Evolutionary conservation across 139 green algal species (phyloP).

Genomic region (Tetraselmis chui): DNA sequence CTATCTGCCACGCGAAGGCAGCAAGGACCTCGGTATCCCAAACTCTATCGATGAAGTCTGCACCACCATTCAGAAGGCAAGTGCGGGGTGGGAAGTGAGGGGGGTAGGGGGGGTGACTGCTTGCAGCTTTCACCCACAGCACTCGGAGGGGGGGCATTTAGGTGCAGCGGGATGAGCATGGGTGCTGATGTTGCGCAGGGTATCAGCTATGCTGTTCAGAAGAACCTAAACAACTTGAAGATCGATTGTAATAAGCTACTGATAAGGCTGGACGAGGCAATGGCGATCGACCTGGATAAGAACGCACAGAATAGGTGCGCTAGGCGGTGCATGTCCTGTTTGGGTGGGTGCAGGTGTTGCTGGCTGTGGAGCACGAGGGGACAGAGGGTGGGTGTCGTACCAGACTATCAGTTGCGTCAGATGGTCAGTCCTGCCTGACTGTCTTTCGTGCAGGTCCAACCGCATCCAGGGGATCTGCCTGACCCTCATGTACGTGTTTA

Average conservation of each 20-base stretch:
- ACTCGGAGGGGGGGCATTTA: too few species aligned
- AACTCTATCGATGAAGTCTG: conserved; percentile 65
- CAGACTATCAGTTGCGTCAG: too few species aligned
- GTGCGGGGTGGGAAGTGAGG: too few species aligned
- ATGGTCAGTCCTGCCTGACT: too few species aligned
- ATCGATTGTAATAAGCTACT: conserved; percentile 20
- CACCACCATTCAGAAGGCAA: conserved; percentile 50
- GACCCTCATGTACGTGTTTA: neutral
- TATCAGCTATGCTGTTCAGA: conserved; percentile 34
- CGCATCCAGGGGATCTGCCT: neutral
- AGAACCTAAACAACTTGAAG: conserved; percentile 30
- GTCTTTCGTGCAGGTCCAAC: neutral
- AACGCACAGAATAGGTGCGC: neutral
- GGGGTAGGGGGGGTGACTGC: too few species aligned
- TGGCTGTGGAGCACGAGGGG: neutral
- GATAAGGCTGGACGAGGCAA: conserved; percentile 5
- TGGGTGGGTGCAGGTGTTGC: neutral
- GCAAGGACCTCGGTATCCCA: conserved; percentile 41
- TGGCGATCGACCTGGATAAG: neutral
- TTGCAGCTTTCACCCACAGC: neutral
- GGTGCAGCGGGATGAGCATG: too few species aligned
- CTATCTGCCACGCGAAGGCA: conserved; percentile 46
- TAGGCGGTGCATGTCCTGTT: neutral
- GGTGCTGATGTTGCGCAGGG: too few species aligned
- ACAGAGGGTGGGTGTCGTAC: too few species aligned